Conservation (phyloP, 1,284 basidiomycete genomes). For the Ustilago esculenta region DNA sequence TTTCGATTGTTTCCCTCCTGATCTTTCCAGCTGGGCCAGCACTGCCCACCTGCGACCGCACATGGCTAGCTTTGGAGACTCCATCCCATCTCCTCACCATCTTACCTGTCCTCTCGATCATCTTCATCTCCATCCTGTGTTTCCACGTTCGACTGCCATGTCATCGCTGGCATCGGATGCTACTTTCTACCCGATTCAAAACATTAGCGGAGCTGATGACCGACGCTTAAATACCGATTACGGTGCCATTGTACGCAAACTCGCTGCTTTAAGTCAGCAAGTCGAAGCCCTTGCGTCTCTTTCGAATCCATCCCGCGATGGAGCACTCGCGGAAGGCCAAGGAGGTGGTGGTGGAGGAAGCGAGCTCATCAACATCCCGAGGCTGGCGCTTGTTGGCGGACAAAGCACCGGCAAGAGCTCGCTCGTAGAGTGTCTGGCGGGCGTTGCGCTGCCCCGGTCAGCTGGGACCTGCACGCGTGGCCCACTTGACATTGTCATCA, state of each 20-base stretch:
- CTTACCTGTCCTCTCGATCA: too few relatives aligned
- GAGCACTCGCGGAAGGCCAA: too few relatives aligned
- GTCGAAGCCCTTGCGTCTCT: conserved; percentile 15
- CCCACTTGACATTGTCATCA: conserved; percentile 26
- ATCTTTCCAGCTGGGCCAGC: too few relatives aligned
- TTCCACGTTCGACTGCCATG: too few relatives aligned
- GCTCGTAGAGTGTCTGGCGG: conserved; percentile 28
- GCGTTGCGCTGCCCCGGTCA: conserved; percentile 20
- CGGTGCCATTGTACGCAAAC: conserved; percentile 18
- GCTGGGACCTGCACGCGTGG: conserved; percentile 26
- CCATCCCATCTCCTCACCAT: too few relatives aligned
- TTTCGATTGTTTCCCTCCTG: too few relatives aligned
- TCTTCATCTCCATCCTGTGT: too few relatives aligned
- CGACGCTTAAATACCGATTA: conserved; percentile 2
- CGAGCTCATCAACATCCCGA: conserved; percentile 7
- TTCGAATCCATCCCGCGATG: too few relatives aligned
- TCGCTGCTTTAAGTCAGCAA: conserved; percentile 10
- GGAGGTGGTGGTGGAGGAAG: background rate
- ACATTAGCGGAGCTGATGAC: background rate
- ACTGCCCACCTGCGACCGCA: too few relatives aligned
- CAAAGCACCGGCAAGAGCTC: conserved; percentile 30
- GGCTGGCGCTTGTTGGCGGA: conserved; percentile 18
- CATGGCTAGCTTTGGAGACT: too few relatives aligned
- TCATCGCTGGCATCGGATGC: too few relatives aligned
- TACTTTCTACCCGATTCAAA: too few relatives aligned